Base-by-base conservation (phyloP, 2,329 filamentous ascomycete species). In the Aspergillus transmontanensis region DNA sequence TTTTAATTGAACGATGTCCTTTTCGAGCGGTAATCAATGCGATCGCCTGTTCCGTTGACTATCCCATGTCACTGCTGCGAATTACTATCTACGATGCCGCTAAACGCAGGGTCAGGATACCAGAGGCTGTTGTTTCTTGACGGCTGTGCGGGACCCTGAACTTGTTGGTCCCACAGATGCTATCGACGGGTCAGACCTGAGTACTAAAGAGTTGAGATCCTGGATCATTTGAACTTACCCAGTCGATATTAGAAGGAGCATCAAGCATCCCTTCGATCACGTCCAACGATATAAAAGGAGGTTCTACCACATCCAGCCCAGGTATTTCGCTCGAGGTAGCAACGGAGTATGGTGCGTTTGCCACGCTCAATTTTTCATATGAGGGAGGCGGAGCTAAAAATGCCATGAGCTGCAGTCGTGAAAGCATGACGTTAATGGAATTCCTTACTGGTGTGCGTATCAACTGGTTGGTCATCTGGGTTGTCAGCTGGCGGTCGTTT, bases 221-320 rank as follows among this genome's bases (percentile, higher is more conserved):
- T 62, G 48, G 1, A 14, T 36, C n/a, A 34, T 39, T 11, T 11
- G 30, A 64, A 48, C 73, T 66, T 69, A 77, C 75, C 75, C 75
- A 77, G 64, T 78, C 71, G 21, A 77, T 57, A 60, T 72, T 72
- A 39, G 66, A 68, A 11, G 75, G 74, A 1, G 71, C 66, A 34
- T 72, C 72, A 16, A 78, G 67, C 75, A 78, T 78, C 19, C 73
- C 73, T 39, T 71, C 73, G 57, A 77, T 76, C 0, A 76, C 67
- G 23, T 69, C 72, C 6, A 76, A 58, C 7, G 69, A 62, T 7
- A 62, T 51, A 30, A 62, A 64, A 7, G 61, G 55, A 1, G 65
- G 55, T 48, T 67, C 57, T 2, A 57, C 28, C 6, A 57, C 34
- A 12, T 62, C 60, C 55, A 64, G 43, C 2, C 54, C 59, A 32